A percentile compares a stretch with the other conserved stretches of the same genome.
These are phyloP conservation scores for Hebeloma cylindrosporum DNA, from an alignment of 768 basidiomycete genomes.

Conservation along the genomic window DNA sequence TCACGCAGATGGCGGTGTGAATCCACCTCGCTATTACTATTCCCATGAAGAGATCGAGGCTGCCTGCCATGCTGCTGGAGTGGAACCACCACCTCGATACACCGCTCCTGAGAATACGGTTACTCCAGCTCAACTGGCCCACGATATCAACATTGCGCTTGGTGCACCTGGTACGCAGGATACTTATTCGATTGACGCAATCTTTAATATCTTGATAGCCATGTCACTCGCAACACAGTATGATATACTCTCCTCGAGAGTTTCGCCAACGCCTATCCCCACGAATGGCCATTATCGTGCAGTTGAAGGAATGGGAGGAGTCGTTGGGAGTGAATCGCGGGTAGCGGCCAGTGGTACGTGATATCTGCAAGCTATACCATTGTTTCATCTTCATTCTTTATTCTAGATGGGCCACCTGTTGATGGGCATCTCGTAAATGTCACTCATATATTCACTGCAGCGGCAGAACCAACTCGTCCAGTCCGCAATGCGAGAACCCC, in stretches of 20 bases:
- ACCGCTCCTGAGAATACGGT: neutral
- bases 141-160: no score
- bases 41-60: conserved; percentile 15
- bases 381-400: no score
- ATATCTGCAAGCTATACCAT: no score
- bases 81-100: conserved; percentile 6
- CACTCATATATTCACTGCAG: conserved; percentile 1
- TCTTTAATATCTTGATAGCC: neutral
- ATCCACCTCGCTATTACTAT: conserved; percentile 14
- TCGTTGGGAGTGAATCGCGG: no score
- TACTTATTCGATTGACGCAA: neutral
- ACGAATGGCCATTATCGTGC: no score
- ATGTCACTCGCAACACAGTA: neutral
- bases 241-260: conserved; percentile 1
- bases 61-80: conserved; percentile 7
- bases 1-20: conserved; percentile 5
- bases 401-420: no score
- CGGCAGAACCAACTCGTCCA: neutral
- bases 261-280: conserved; percentile 1
- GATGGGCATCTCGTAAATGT: conserved; percentile 11
- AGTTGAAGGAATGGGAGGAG: no score
- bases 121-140: neutral
- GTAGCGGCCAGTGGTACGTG: no score
- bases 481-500: neutral
- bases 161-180: neutral